Base-by-base conservation (phyloP, 164 flowering plant genomes). In the Malania oleifera region DNA sequence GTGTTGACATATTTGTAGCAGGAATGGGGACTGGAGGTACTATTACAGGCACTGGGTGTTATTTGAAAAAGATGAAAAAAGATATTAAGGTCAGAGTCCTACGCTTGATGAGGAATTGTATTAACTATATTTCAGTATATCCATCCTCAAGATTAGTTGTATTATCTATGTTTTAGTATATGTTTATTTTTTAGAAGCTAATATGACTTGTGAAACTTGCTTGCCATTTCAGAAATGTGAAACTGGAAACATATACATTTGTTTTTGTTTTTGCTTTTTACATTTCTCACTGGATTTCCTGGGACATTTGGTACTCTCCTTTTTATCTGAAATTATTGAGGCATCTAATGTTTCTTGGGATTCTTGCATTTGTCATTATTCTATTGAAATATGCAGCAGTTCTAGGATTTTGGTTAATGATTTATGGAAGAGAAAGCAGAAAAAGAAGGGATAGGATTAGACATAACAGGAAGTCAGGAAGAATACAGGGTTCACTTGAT, bases 11-110 rank as follows among this genome's bases (percentile, higher is more conserved):
- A 59, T 64, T 89, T 67, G 87, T 89, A 62, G 84, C 92, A 9
- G 85, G 73, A 61, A 82, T 89, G 62, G 96, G 96, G 45, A 86
- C 90, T 66, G 92, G 92, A 55, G 90, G 87, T 56, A 88, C 96
- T 7, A 59, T 89, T 46, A 85, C 90, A 0, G 96, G 90, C 28
- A 72, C 84, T 54, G 96, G 92, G 15, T 75, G 70, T 14, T 89
- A 76, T 72, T 71, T 89, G 65, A 89, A 89, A 64, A 78, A 73
- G 86, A 78, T 79, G 90, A 84, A 86, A 59, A 73, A 73, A 67
- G 75, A 80, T 55, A 67, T 86, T 39, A 75, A 85, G 88, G 96
- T 85, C 28, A 39, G 60, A 54, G n/a, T 39, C 5, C 1, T 64
- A 43, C 29, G n/a, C 34, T 19, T 46, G 5, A 44, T 10, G 1